phyloP scores from a whole-genome alignment of 768 basidiomycete species.

The Leucosporidium scottii region DNA sequence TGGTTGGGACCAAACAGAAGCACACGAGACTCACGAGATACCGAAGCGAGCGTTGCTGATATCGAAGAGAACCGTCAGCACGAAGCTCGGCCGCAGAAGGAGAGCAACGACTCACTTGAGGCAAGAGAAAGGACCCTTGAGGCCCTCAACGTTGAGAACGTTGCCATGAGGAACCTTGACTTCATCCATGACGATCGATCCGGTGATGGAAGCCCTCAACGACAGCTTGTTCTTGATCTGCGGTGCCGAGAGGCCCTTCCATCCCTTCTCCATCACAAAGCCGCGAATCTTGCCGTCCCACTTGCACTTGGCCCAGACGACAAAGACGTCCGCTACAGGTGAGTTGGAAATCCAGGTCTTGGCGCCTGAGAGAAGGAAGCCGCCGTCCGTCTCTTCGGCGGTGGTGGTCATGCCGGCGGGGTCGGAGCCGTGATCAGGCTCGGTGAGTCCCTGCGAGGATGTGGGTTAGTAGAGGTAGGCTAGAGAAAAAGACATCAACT shows the following conservation, averaged over 20 bases:
- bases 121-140: constrained; percentile 83
- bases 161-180: constrained; percentile 68
- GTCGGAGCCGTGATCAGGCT: constrained; percentile 95
- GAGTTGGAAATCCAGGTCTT: constrained; percentile 95
- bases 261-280: constrained; percentile 47
- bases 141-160: constrained; percentile 65
- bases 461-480: not conserved
- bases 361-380: constrained; percentile 77
- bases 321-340: constrained; percentile 51
- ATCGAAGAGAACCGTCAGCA: constrained; percentile 44
- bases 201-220: constrained; percentile 57
- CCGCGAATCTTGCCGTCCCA: constrained; percentile 74
- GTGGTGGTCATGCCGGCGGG: constrained; percentile 96
- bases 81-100: no score
- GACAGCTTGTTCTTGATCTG: constrained; percentile 90
- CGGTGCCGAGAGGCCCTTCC: constrained; percentile 73
- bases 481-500: not conserved
- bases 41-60: constrained; percentile 21
- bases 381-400: constrained; percentile 67
- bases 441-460: constrained; percentile 68
- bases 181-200: constrained; percentile 73
- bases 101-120: constrained; percentile 58
- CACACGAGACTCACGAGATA: constrained; percentile 56
- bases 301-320: constrained; percentile 90
- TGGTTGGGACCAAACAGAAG: constrained; percentile 37